Base-by-base conservation (phyloP, 2,329 filamentous ascomycete species). In the Penicillium rolfsii region DNA sequence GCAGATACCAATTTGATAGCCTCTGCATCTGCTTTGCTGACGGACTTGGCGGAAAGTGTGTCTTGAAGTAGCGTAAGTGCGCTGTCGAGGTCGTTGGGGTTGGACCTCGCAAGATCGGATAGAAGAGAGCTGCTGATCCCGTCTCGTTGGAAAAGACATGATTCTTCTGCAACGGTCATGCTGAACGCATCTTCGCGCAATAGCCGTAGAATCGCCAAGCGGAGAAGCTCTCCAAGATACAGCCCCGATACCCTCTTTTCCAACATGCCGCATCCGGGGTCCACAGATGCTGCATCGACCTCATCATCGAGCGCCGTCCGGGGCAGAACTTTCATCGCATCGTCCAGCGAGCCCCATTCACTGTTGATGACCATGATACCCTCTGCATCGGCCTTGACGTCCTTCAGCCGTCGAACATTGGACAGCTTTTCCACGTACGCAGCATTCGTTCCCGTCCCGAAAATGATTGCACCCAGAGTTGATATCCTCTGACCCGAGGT, bases 371-470 rank as follows among this genome's bases (percentile, higher is more conserved):
- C 52, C 52, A 54, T 54, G 14, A 54, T 54, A 2, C 36, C 52
- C 2, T 55, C 38, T 22, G 28, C 30, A 24, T 36, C 28, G 6
- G 19, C 12, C 9, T 2, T 26, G 30, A 4, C 12, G 5, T 16
- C 16, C 5, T 26, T 28, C 6, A 56, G 11, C 14, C 41, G 24
- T 19, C 12, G 26, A 30, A 56, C 26, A 46, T 56, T 56, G 28
- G 24, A 22, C 8, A 46, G 40, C 26, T 35, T 46, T 33, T 69
- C 67, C 11, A 69, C 54, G 49, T 69, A 69, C 12, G 65, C 67
- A 5, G 65, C 65, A 53, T 69, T 69, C 4, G 67, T 67, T 0
- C 67, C 67, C 5, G 67, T 69, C 3, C 67, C 67, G n/a, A 69
- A 63, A 24, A 69, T 68, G 19, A 66, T 58, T 19, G 65, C 64